phyloP scores from a whole-genome alignment of 768 basidiomycete genomes.

The Tulasnella sp. region DNA sequence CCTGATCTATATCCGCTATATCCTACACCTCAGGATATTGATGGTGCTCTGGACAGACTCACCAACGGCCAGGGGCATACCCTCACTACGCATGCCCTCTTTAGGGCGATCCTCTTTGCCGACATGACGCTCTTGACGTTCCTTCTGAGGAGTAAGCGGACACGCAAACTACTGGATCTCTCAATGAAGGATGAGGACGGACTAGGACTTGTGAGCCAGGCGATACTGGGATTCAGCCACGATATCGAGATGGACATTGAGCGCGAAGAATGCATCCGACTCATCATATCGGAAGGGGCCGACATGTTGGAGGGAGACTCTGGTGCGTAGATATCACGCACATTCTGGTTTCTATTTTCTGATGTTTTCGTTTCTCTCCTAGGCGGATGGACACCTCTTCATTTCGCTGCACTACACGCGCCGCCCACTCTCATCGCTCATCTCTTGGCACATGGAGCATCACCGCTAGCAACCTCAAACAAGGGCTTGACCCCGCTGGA shows the following conservation, averaged over 20 bases:
- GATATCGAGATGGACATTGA: conserved; percentile 79
- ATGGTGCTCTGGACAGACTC: conserved; percentile 54
- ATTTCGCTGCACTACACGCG: conserved; percentile 79
- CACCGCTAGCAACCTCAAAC: conserved; percentile 63
- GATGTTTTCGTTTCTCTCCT: not conserved
- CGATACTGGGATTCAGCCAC: conserved; percentile 73
- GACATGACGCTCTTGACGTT: conserved; percentile 63
- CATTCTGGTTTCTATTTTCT: not conserved
- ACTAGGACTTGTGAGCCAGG: conserved; percentile 61
- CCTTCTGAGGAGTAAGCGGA: conserved; percentile 56
- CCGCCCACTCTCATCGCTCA: conserved; percentile 88
- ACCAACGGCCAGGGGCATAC: conserved; percentile 53
- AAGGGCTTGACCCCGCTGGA: conserved; percentile 80
- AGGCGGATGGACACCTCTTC: conserved; percentile 95
- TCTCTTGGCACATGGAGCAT: conserved; percentile 86
- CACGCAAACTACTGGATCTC: conserved; percentile 59
- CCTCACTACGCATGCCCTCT: conserved; percentile 63
- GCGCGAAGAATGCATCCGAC: conserved; percentile 78
- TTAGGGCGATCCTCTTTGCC: conserved; percentile 67
- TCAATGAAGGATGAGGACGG: conserved; percentile 74
- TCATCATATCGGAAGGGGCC: conserved; percentile 69
- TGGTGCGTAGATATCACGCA: conserved; percentile 35
- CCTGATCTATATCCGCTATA: conserved; percentile 65
- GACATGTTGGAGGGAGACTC: conserved; percentile 51
- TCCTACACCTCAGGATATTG: conserved; percentile 53